Evolutionary conservation across 306 rosid species (phyloP).

Genomic region (Medicago ruthenica): DNA sequence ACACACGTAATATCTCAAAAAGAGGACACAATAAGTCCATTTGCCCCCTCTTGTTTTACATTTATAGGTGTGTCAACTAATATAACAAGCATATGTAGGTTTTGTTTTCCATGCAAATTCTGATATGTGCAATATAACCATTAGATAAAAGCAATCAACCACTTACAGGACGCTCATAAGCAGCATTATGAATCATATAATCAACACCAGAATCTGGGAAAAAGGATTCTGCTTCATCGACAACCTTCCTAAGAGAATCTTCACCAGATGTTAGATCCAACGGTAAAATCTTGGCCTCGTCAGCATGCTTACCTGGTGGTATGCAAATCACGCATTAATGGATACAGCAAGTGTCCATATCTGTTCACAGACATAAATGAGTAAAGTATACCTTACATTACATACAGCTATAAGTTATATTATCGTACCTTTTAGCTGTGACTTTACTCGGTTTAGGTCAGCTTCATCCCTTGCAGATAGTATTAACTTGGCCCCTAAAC

Average conservation of each 20-base stretch:
- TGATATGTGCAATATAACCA: conserved; percentile 20
- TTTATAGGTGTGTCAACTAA: conserved; percentile 13
- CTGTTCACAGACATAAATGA: not conserved
- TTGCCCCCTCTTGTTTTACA: not conserved
- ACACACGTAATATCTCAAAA: not conserved
- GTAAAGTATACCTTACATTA: not conserved
- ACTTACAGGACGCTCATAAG: conserved; percentile 96
- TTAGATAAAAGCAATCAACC: conserved; percentile 39
- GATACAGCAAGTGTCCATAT: not conserved
- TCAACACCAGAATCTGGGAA: conserved; percentile 82
- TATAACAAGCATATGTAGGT: conserved; percentile 14
- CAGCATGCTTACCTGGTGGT: conserved; percentile 75
- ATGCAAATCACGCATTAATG: conserved; percentile 37
- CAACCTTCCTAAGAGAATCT: conserved; percentile 69
- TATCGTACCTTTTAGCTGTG: conserved; percentile 70
- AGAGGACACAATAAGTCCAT: not conserved
- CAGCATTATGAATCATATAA: conserved; percentile 95
- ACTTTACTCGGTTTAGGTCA: conserved; percentile 76
- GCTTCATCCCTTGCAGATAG: conserved; percentile 89
- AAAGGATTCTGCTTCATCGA: conserved; percentile 74
- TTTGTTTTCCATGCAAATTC: conserved; percentile 27
- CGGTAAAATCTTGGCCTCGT: conserved; percentile 74
- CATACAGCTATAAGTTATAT: conserved; percentile 16
- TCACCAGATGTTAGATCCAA: conserved; percentile 86
- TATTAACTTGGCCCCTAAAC: conserved; percentile 89